phyloP scores from a whole-genome alignment of 805 yeast species.

The Candida glaebosa region DNA sequence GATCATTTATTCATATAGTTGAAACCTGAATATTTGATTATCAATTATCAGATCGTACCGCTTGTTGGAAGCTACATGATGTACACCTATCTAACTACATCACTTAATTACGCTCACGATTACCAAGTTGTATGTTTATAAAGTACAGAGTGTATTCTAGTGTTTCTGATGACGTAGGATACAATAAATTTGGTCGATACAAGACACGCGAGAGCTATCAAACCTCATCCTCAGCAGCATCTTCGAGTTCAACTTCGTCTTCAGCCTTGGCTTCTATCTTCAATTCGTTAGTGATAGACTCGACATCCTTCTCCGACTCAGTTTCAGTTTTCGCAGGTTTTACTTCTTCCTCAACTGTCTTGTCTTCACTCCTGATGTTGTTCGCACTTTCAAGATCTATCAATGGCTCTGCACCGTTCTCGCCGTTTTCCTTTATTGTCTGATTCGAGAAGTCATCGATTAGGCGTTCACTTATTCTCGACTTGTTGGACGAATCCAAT shows the following conservation, averaged over 20 bases:
- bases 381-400: constrained; percentile 17
- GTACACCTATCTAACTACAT: too few relatives aligned
- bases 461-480: constrained; percentile 60
- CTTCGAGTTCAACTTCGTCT: constrained; percentile 16
- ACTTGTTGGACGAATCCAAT: constrained; percentile 50
- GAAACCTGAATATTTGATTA: too few relatives aligned
- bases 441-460: constrained; percentile 31
- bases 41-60: too few relatives aligned
- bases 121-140: not conserved
- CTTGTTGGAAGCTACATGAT: too few relatives aligned
- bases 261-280: constrained; percentile 17
- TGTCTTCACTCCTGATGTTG: constrained; percentile 14
- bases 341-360: constrained; percentile 40
- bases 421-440: constrained; percentile 14
- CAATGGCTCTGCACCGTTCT: constrained; percentile 11
- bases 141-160: not conserved
- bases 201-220: constrained; percentile 10
- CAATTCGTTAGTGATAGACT: constrained; percentile 8
- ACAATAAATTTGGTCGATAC: not conserved
- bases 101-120: too few relatives aligned
- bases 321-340: constrained; percentile 17
- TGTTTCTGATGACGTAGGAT: not conserved
- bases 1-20: too few relatives aligned
- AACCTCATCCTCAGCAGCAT: constrained; percentile 1
- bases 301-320: constrained; percentile 37